Base-by-base conservation (phyloP, 106 monocot species). In the Xerophyta viscosa region DNA sequence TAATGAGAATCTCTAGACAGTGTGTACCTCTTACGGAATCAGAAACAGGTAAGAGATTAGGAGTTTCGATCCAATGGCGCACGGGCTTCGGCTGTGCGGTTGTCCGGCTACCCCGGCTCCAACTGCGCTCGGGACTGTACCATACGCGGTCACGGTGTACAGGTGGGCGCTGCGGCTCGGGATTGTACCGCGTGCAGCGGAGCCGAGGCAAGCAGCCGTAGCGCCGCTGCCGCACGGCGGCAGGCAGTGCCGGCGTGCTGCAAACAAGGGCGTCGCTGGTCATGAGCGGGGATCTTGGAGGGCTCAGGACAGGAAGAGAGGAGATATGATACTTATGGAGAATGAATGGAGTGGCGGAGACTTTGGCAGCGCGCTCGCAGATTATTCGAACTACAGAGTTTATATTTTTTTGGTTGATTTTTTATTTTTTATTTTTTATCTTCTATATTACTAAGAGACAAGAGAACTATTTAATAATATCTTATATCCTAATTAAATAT, bases 51-150 rank as follows among this genome's bases (percentile, higher is more conserved):
- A 53, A 15, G 26, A 3, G 20, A 37, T 58, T 33, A n/a, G 58
- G 57, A 27, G 62, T 41, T 18, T 75, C 70, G 27, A 75, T 25
- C 75, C 75, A 81, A 27, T 31, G 62, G 17, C 80, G 75, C 17
- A 11, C 22, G 15, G 59, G 42, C 14, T 46, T 44, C 13, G 21
- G 23, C 3, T 24, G 28, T 15, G 30, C 41, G n/a, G 30, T 27
- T 36, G 50, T 41, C 43, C 50, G 41, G 45, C n/a, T n/a, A n/a
- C n/a, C n/a, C n/a, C n/a, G n/a, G n/a, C n/a, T n/a, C n/a, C 50
- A 55, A 20, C 52, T 37, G 2, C 28, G 19, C 46, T 52, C 71
- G 22, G 73, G 58, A 33, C 68, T 59, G 20, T 36, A 51, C 72
- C 67, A 78, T 24, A 37, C 21, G 8, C 68, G 66, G 53, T 64